These are phyloP conservation scores for Celoporthe dispersa DNA, from an alignment of 2,329 filamentous ascomycete genomes.

Conservation along the genomic window DNA sequence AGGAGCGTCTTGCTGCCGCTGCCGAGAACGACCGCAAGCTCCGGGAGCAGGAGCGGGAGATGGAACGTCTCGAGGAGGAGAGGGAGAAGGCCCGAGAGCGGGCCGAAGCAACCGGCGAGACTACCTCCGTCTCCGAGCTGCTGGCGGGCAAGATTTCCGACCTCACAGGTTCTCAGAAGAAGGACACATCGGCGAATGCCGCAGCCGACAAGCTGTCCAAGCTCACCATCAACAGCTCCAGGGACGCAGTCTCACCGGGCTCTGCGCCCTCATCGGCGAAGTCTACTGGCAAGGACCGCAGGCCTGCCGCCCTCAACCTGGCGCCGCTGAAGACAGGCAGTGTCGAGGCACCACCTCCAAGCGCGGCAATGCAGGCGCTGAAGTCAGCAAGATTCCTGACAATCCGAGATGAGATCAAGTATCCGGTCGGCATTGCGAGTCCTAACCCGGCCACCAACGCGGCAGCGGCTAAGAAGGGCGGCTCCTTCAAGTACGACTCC, in stretches of 20 bases:
- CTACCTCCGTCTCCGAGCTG: slow-evolving; percentile 56
- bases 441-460: slow-evolving; percentile 91
- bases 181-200: slow-evolving; percentile 41
- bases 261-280: slow-evolving; percentile 42
- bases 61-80: slow-evolving; percentile 74
- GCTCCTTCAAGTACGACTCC: slow-evolving; percentile 91
- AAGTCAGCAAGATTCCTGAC: slow-evolving; percentile 89
- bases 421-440: slow-evolving; percentile 82
- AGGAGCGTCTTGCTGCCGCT: slow-evolving; percentile 50
- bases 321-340: slow-evolving; percentile 80
- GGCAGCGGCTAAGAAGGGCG: slow-evolving; percentile 77
- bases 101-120: slow-evolving; percentile 54
- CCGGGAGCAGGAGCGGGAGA: slow-evolving; percentile 73
- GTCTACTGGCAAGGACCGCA: slow-evolving; percentile 60
- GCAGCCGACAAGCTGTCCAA: slow-evolving; percentile 55
- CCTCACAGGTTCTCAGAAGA: slow-evolving; percentile 47
- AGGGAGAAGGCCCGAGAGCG: slow-evolving; percentile 61
- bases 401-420: slow-evolving; percentile 76
- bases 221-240: slow-evolving; percentile 49
- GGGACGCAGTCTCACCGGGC: slow-evolving; percentile 17
- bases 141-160: slow-evolving; percentile 48
- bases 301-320: slow-evolving; percentile 88
- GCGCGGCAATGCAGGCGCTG: slow-evolving; percentile 88
- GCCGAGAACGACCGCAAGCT: slow-evolving; percentile 68
- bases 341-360: slow-evolving; percentile 90